phyloP scores from a whole-genome alignment of 345 rosid species.

The Euclidium syriacum region DNA sequence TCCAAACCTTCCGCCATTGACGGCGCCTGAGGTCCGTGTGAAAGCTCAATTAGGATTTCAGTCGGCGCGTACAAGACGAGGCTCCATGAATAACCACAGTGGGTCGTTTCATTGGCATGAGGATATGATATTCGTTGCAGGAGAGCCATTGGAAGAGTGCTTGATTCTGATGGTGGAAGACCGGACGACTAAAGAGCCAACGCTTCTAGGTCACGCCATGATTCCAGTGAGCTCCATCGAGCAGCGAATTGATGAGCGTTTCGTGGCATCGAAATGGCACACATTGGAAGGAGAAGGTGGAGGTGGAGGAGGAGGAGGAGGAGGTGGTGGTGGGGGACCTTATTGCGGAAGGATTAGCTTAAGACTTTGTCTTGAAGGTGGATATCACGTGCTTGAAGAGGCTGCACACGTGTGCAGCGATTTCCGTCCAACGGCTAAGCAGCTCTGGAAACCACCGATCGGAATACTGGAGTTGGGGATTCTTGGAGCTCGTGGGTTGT shows the following conservation, averaged over 20 bases:
- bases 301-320: conserved; percentile 19
- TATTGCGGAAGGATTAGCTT: conserved; percentile 68
- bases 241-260: conserved; percentile 77
- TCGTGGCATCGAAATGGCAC: conserved; percentile 67
- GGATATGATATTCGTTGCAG: conserved; percentile 81
- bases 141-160: conserved; percentile 85
- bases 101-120: conserved; percentile 85
- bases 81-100: conserved; percentile 62
- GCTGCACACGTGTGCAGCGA: conserved; percentile 99
- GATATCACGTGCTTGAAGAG: conserved; percentile 97
- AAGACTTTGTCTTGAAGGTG: conserved; percentile 87
- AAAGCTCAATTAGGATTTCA: conserved; percentile 82
- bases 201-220: conserved; percentile 48
- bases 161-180: conserved; percentile 69
- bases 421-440: conserved; percentile 92
- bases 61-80: conserved; percentile 72
- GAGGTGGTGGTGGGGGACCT: conserved; percentile 26
- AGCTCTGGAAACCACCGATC: conserved; percentile 91
- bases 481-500: conserved; percentile 81
- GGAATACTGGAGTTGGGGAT: conserved; percentile 91
- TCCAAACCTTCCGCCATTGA: conserved; percentile 74
- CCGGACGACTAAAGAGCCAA: conserved; percentile 54
- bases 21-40: conserved; percentile 79
- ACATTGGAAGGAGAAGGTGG: conserved; percentile 41
- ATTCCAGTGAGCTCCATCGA: conserved; percentile 70